Percentiles rank a stretch among this genome's conserved stretches.
Conservation (phyloP, 2,329 filamentous ascomycete genomes). For the Beauveria bassiana region DNA sequence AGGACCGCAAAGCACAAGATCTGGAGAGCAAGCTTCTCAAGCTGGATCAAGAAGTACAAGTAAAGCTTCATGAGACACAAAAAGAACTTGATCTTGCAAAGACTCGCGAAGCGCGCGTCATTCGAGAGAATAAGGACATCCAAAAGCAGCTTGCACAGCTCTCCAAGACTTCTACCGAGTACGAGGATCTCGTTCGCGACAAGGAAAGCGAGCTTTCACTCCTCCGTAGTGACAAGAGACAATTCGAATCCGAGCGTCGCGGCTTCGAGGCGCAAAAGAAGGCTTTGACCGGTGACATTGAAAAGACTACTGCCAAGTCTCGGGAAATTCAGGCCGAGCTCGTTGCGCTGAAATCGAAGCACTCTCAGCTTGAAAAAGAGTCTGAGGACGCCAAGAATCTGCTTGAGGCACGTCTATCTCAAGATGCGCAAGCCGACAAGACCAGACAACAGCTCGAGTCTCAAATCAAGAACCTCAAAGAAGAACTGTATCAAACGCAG, state of each 20-base stretch:
- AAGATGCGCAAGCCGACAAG: slow-evolving; percentile 77
- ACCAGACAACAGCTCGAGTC: slow-evolving; percentile 76
- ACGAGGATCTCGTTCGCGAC: slow-evolving; percentile 84
- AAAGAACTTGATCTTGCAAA: slow-evolving; percentile 73
- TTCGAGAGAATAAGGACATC: slow-evolving; percentile 73
- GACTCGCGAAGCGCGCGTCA: slow-evolving; percentile 65
- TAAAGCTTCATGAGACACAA: slow-evolving; percentile 69
- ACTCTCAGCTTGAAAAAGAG: slow-evolving; percentile 78
- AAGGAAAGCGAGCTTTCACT: slow-evolving; percentile 91
- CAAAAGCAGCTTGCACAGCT: slow-evolving; percentile 80
- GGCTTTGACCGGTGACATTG: slow-evolving; percentile 64
- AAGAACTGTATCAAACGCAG: slow-evolving; percentile 75
- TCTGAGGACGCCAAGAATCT: slow-evolving; percentile 80
- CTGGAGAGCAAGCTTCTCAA: slow-evolving; percentile 77
- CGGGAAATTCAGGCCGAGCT: slow-evolving; percentile 83
- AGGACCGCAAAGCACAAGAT: slow-evolving; percentile 84
- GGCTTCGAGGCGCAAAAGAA: slow-evolving; percentile 73
- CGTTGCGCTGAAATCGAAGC: slow-evolving; percentile 77
- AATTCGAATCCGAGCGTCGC: slow-evolving; percentile 72
- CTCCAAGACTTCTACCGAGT: slow-evolving; percentile 86
- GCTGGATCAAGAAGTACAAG: slow-evolving; percentile 79
- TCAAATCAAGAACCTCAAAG: slow-evolving; percentile 81
- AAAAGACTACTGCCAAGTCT: slow-evolving; percentile 66
- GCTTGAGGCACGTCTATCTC: slow-evolving; percentile 79
- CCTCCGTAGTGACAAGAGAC: slow-evolving; percentile 76